Conservation (phyloP, 2,329 filamentous ascomycete genomes). For the Magnaporthiopsis incrustans region DNA sequence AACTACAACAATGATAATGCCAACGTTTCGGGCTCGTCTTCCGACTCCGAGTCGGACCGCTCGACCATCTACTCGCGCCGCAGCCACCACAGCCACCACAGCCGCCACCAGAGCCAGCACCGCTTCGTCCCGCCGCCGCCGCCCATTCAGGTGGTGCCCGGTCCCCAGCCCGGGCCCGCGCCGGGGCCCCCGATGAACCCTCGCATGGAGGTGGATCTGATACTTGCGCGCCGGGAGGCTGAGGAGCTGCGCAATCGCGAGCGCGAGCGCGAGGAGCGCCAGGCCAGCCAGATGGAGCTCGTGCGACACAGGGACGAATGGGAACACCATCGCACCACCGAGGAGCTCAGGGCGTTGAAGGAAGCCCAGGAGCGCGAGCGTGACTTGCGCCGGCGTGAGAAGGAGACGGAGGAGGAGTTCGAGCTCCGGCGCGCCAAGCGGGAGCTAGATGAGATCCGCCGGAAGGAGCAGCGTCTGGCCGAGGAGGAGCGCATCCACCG, state of each 20-base stretch:
- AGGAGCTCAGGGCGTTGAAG: constrained; percentile 31
- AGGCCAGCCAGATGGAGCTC: constrained; percentile 19
- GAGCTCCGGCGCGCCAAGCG: constrained; percentile 41
- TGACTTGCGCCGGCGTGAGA: constrained; percentile 26
- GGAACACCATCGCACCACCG: constrained; percentile 28
- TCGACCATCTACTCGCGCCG: constrained; percentile 3
- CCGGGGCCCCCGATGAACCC: background rate
- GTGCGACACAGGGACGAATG: constrained; percentile 15
- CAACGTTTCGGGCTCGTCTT: constrained; percentile 25
- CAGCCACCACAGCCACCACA: constrained; percentile 3
- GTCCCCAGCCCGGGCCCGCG: background rate
- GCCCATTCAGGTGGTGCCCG: background rate
- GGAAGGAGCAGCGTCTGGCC: constrained; percentile 21
- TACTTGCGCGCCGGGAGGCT: constrained; percentile 32
- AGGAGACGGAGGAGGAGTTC: constrained; percentile 35
- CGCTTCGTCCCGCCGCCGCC: background rate
- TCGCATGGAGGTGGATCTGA: constrained; percentile 24
- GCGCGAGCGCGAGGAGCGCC: constrained; percentile 9
- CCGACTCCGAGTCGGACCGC: constrained; percentile 30
- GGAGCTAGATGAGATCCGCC: constrained; percentile 39
- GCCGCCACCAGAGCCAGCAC: constrained; percentile 1
- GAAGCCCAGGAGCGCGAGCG: constrained; percentile 21
- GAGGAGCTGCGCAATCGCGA: constrained; percentile 27
- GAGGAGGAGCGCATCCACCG: constrained; percentile 42
- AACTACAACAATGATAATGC: constrained; percentile 34